These are phyloP conservation scores for Cyclotella cryptica DNA, from an alignment of 108 stramenopile species.

Conservation along the genomic window DNA sequence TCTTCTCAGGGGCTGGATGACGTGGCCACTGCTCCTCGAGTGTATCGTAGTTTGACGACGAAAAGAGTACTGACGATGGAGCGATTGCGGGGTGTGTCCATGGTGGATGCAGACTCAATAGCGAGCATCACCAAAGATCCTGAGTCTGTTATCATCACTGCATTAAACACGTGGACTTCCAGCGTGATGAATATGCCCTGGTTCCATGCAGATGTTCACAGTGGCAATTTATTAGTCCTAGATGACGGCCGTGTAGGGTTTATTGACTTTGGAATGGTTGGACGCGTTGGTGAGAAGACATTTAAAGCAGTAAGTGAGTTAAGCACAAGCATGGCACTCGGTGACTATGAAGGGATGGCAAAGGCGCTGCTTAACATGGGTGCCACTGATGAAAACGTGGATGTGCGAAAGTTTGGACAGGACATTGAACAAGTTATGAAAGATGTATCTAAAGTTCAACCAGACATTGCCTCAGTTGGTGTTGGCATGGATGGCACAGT, in stretches of 20 bases:
- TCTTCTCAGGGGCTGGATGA: slow-evolving; percentile 64
- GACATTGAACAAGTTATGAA: slow-evolving; percentile 90
- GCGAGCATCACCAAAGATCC: slow-evolving; percentile 75
- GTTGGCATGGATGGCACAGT: slow-evolving; percentile 58
- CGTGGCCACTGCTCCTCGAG: slow-evolving; percentile 77
- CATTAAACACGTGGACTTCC: slow-evolving; percentile 94
- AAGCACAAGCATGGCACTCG: slow-evolving; percentile 73
- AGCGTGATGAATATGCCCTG: slow-evolving; percentile 90
- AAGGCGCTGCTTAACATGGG: slow-evolving; percentile 90
- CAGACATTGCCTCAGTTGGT: slow-evolving; percentile 74
- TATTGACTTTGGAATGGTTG: slow-evolving; percentile 98
- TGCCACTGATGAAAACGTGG: slow-evolving; percentile 89
- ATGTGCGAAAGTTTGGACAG: slow-evolving; percentile 80
- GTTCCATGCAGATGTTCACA: slow-evolving; percentile 99
- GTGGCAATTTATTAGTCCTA: slow-evolving; percentile 82
- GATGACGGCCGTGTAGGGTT: slow-evolving; percentile 95
- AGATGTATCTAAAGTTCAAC: slow-evolving; percentile 72
- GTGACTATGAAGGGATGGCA: slow-evolving; percentile 90
- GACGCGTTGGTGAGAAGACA: slow-evolving; percentile 87
- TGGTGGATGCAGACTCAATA: slow-evolving; percentile 90
- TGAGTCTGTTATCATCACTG: slow-evolving; percentile 87
- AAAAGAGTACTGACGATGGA: slow-evolving; percentile 94
- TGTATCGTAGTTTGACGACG: slow-evolving; percentile 71
- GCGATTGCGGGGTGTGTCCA: slow-evolving; percentile 81
- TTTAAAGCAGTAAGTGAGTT: slow-evolving; percentile 89